Percentiles rank a stretch among this genome's conserved stretches.
Conservation (phyloP, 148 eudicot species). For the Pouteria glomerata region DNA sequence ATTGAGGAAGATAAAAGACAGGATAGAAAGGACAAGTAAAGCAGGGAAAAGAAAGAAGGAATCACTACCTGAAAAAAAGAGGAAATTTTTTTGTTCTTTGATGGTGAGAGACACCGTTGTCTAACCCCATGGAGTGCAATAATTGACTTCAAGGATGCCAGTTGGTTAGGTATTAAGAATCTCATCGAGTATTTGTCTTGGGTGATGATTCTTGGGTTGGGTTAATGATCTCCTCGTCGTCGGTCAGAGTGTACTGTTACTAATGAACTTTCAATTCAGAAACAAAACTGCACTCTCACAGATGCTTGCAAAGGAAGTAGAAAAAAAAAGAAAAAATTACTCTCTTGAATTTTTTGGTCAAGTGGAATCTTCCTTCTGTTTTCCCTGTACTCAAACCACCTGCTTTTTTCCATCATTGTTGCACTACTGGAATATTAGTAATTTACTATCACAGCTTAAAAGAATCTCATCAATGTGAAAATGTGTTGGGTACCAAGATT, state of each 20-base stretch:
- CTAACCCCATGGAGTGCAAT: slow-evolving; percentile 1
- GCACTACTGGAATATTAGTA: slow-evolving; percentile 26
- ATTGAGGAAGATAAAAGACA: no score
- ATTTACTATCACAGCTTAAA: slow-evolving; percentile 21
- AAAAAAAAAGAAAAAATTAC: no score
- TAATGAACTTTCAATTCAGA: no score
- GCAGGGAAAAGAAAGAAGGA: no score
- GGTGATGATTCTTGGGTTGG: not conserved
- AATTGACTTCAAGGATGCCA: not conserved
- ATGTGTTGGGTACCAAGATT: not conserved
- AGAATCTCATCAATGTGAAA: slow-evolving; percentile 12
- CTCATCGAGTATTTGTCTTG: slow-evolving; percentile 3
- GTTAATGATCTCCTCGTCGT: not conserved
- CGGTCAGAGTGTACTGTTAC: no score
- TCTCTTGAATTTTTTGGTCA: slow-evolving; percentile 7
- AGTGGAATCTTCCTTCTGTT: slow-evolving; percentile 11
- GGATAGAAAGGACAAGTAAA: no score
- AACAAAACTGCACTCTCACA: no score
- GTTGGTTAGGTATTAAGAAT: not conserved
- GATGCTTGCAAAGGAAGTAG: no score
- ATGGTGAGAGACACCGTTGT: not conserved
- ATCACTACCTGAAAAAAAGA: no score
- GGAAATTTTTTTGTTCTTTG: not conserved
- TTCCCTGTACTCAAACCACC: no score
- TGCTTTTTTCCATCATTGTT: slow-evolving; percentile 43